Evolutionary conservation across 2,329 filamentous ascomycete species (phyloP).

Genomic region (Massarina eburnea): DNA sequence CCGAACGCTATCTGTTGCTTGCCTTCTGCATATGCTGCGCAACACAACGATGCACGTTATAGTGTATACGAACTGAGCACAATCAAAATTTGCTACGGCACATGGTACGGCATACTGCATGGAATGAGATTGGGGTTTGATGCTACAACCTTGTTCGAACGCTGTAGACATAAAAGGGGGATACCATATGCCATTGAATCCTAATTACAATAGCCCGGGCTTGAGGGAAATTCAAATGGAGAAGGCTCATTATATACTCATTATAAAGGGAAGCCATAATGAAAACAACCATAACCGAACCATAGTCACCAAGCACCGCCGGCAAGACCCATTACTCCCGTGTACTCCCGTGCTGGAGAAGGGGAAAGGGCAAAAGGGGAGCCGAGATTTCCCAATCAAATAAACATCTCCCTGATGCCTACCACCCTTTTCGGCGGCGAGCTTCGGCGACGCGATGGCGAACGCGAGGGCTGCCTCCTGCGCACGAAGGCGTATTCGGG

Average conservation of each 20-base stretch:
- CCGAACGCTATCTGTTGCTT: slow-evolving; percentile 10
- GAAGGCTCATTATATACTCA: too few species aligned
- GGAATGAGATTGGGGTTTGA: too few species aligned
- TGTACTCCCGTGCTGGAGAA: not conserved
- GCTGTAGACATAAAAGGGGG: too few species aligned
- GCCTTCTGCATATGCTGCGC: not conserved
- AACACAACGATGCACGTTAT: not conserved
- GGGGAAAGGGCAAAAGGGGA: too few species aligned
- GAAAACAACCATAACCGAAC: not conserved
- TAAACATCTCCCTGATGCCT: slow-evolving; percentile 36
- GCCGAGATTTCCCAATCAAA: slow-evolving; percentile 12
- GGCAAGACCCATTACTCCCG: too few species aligned
- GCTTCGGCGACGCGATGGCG: slow-evolving; percentile 32
- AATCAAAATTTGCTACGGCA: not conserved
- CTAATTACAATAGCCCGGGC: too few species aligned
- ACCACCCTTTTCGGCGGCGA: slow-evolving; percentile 31
- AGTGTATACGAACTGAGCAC: not conserved
- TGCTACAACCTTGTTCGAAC: too few species aligned
- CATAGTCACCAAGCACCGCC: too few species aligned
- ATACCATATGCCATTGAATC: too few species aligned
- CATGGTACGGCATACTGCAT: too few species aligned
- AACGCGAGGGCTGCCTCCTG: slow-evolving; percentile 31
- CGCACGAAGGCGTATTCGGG: slow-evolving; percentile 51
- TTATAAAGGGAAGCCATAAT: not conserved
- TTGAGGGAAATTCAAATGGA: too few species aligned